A percentile compares a stretch with the other conserved stretches of the same genome.
Evolutionary conservation across 331 rosid genomes (phyloP).

Genomic region (Saraca asoca): DNA sequence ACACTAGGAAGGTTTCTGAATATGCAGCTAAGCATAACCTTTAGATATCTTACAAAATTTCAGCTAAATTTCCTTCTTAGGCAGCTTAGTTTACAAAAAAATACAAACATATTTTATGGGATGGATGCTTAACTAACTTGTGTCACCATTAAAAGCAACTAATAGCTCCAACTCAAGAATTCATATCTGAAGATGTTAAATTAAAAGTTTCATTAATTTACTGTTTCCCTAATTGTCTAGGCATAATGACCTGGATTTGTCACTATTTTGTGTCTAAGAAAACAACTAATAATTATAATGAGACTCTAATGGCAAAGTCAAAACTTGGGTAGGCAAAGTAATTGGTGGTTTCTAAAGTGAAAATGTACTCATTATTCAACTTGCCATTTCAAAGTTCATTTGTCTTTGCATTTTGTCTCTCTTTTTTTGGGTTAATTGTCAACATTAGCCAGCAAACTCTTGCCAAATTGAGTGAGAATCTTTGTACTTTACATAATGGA

Average conservation of each 20-base stretch:
- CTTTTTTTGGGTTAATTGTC: constrained; percentile 37
- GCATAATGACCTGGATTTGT: constrained; percentile 43
- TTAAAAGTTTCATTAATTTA: constrained; percentile 31
- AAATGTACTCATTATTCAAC: constrained; percentile 30
- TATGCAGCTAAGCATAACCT: too few relatives aligned
- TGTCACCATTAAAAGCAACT: too few relatives aligned
- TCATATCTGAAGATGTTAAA: too few relatives aligned
- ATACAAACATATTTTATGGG: too few relatives aligned
- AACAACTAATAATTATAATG: constrained; percentile 46
- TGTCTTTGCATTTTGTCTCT: constrained; percentile 35
- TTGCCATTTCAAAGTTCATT: constrained; percentile 16
- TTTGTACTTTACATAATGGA: constrained; percentile 3
- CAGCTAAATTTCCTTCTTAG: too few relatives aligned
- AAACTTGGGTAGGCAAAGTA: constrained; percentile 45
- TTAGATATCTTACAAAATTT: too few relatives aligned
- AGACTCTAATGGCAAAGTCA: constrained; percentile 48
- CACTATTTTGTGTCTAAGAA: constrained; percentile 54
- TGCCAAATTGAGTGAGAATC: constrained; percentile 28
- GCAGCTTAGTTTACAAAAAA: too few relatives aligned
- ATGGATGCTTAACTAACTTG: too few relatives aligned
- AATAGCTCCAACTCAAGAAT: too few relatives aligned
- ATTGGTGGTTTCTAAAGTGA: constrained; percentile 38
- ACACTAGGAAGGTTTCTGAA: too few relatives aligned
- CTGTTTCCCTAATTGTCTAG: constrained; percentile 49
- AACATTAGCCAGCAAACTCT: constrained; percentile 38